Conservation (phyloP, 2,329 filamentous ascomycete species). For the Talaromyces sp. region DNA sequence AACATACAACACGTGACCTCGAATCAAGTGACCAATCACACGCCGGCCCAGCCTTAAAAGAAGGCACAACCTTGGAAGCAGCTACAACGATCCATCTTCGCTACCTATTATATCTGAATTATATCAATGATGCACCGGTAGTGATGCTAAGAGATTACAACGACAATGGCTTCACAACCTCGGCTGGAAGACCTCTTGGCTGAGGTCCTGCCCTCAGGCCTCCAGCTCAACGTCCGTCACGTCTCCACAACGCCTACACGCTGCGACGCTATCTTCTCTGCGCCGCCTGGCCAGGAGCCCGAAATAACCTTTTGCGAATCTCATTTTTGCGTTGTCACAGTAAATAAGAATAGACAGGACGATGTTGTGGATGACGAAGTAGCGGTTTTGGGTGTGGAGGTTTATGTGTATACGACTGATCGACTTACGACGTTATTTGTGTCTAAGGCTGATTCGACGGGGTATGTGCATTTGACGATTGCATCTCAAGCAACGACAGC, state of each 20-base stretch:
- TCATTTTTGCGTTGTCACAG: constrained; percentile 67
- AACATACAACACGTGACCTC: not conserved
- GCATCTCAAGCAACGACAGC: constrained; percentile 23
- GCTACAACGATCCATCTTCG: not conserved
- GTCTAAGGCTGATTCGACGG: constrained; percentile 94
- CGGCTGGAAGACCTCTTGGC: constrained; percentile 48
- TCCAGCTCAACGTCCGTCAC: constrained; percentile 72
- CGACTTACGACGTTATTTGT: constrained; percentile 85
- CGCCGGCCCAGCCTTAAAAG: not conserved
- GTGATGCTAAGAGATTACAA: not conserved
- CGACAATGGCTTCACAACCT: constrained; percentile 25
- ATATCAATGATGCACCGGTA: not conserved
- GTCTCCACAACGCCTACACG: constrained; percentile 77
- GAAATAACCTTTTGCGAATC: constrained; percentile 82
- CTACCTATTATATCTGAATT: too few species aligned
- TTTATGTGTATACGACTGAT: constrained; percentile 80
- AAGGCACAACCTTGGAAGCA: constrained; percentile 2
- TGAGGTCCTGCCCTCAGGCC: constrained; percentile 50
- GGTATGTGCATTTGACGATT: constrained; percentile 66
- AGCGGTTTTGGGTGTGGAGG: constrained; percentile 77
- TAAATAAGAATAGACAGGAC: constrained; percentile 28
- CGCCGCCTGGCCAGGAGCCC: constrained; percentile 66
- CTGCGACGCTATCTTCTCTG: constrained; percentile 72
- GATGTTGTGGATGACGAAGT: constrained; percentile 46
- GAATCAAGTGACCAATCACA: not conserved